Conservation (phyloP, 306 rosid genomes). For the Hippophae gyantsensis region DNA sequence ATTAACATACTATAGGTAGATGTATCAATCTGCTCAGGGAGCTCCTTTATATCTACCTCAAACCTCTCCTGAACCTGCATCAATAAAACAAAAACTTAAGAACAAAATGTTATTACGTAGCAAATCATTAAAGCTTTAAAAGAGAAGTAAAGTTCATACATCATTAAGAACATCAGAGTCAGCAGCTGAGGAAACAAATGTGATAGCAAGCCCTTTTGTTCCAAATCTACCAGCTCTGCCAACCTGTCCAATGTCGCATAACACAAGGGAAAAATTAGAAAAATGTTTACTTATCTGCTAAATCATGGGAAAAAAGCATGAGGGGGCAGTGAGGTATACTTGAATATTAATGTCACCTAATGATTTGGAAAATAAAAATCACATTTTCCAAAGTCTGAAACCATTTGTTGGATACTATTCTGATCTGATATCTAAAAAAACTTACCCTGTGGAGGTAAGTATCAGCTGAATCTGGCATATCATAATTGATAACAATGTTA, state of each 20-base stretch:
- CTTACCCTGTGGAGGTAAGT: constrained; percentile 93
- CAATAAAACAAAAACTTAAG: constrained; percentile 4
- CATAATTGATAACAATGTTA: constrained; percentile 91
- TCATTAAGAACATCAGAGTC: constrained; percentile 91
- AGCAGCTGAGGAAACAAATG: constrained; percentile 83
- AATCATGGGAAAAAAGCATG: too few species aligned
- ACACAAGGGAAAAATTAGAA: background rate
- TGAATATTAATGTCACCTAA: background rate
- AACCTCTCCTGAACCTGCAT: constrained; percentile 94
- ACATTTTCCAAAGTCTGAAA: background rate
- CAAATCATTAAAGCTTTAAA: background rate
- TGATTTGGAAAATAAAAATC: background rate
- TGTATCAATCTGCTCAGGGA: constrained; percentile 97
- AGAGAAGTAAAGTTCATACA: constrained; percentile 28
- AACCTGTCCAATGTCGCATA: constrained; percentile 36
- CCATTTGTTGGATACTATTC: background rate
- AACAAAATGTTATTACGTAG: background rate
- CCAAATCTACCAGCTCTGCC: constrained; percentile 99
- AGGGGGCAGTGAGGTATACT: too few species aligned
- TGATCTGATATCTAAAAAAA: background rate
- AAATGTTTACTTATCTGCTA: too few species aligned
- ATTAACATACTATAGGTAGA: constrained; percentile 77
- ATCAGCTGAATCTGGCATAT: constrained; percentile 99
- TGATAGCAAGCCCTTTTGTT: constrained; percentile 96
- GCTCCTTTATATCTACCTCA: constrained; percentile 95